Conservation (phyloP, 2,329 filamentous ascomycete genomes). For the Sphaerostilbella broomeana region DNA sequence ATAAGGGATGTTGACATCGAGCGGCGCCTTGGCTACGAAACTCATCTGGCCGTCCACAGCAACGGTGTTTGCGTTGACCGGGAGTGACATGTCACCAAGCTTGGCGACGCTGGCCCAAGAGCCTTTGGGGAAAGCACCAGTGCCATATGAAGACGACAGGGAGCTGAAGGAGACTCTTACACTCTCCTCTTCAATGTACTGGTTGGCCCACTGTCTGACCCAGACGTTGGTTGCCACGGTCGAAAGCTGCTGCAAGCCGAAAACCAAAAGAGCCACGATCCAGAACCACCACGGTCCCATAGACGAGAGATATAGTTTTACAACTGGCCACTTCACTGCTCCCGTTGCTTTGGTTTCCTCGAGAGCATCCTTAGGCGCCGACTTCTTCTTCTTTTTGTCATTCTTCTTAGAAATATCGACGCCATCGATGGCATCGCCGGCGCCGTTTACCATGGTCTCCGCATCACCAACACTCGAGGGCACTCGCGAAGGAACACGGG, state of each 20-base stretch:
- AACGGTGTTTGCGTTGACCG: not conserved
- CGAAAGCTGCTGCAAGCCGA: conserved; percentile 75
- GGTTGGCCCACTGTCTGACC: conserved; percentile 93
- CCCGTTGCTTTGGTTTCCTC: conserved; percentile 77
- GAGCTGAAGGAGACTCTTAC: conserved; percentile 17
- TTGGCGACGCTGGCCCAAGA: conserved; percentile 33
- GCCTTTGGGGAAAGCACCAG: conserved; percentile 23
- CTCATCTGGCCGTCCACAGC: conserved; percentile 13
- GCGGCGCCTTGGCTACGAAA: conserved; percentile 21
- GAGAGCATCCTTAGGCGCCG: conserved; percentile 47
- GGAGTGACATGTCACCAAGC: conserved; percentile 23
- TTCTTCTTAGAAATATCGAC: conserved; percentile 43
- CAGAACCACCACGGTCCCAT: conserved; percentile 99
- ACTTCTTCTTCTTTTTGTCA: conserved; percentile 33
- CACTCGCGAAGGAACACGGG: conserved; percentile 68
- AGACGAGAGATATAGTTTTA: conserved; percentile 74
- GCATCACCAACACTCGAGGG: conserved; percentile 68
- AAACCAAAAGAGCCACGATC: conserved; percentile 67
- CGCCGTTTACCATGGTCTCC: conserved; percentile 46
- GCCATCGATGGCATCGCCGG: conserved; percentile 41
- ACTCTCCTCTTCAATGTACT: conserved; percentile 55
- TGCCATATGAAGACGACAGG: conserved; percentile 20
- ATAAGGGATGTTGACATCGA: conserved; percentile 72
- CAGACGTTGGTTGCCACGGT: conserved; percentile 86
- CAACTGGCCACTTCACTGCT: conserved; percentile 80